Evolutionary conservation across 2,329 filamentous ascomycete genomes (phyloP), one percentile per base, ranked within the genome.

Genomic region (Trichophyton verrucosum): DNA sequence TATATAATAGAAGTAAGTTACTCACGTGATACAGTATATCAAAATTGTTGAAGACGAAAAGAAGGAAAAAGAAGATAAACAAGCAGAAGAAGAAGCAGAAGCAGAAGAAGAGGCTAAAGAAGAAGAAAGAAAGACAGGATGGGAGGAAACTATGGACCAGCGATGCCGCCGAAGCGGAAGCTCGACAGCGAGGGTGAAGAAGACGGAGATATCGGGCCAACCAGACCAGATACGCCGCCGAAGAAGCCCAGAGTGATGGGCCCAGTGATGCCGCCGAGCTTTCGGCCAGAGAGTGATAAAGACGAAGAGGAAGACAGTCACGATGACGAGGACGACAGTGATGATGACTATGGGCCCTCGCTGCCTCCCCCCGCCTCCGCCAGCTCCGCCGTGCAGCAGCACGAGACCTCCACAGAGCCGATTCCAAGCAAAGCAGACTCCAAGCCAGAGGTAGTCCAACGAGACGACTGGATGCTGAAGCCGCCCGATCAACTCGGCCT

Each of bases 401-500:
- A 30, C 2, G n/a, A 47, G 1, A 42, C 22, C 4, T 15, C 36
- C 33, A 59, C 40, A 8, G 17, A 3, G 40, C 38, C 27, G 1
- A 44, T 30, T 20, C 44, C 59, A 9, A 30, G 24, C 20, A 6
- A 5, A 7, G 13, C 27, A 30, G 68, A 71, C 20, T 65, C 77
- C 36, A 65, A 73, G n/a, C 61, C 72, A 63, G 80, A 81, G 5
- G 42, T 53, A 57, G 78, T 81, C 3, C 81, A 86, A 71, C 85
- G 91, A 68, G 91, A 95, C 76, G 87, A 89, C 68, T 91, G 87
- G 87, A 91, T 91, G 87, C 78, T 89, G 56, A 81, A 82, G 1
- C 87, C 86, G 0, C 87, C 87, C 0, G 76, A 79, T 1, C 74
- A 78, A 33, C 71, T 70, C 69, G 78, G 73, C 70, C 77, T 67